Evolutionary conservation across 2,329 filamentous ascomycete genomes (phyloP).

Genomic region (Coleophoma crateriformis): DNA sequence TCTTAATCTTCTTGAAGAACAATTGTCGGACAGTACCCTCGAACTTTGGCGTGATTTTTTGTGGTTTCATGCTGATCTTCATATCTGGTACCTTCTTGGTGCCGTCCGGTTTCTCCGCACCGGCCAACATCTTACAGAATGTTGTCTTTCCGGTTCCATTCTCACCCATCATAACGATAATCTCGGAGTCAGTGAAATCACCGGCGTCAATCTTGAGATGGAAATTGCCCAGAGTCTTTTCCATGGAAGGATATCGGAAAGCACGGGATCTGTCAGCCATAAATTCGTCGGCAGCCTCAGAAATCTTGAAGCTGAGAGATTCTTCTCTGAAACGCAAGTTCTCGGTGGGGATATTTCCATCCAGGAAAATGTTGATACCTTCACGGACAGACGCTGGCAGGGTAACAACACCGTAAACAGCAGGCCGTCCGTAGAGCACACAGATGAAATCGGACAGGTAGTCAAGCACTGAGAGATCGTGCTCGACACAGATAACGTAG

Average conservation of each 20-base stretch:
- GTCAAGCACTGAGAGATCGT: constrained; percentile 97
- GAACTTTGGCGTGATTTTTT: constrained; percentile 98
- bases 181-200: constrained; percentile 94
- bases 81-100: constrained; percentile 77
- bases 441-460: constrained; percentile 99
- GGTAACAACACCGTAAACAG: constrained; percentile 96
- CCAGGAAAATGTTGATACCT: constrained; percentile 99
- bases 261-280: constrained; percentile 76
- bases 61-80: constrained; percentile 99
- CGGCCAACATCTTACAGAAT: constrained; percentile 94
- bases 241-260: constrained; percentile 85
- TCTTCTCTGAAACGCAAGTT: constrained; percentile 98
- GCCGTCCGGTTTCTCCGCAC: constrained; percentile 85
- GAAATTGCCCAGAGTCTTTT: constrained; percentile 89
- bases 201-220: constrained; percentile 76
- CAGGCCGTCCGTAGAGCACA: constrained; percentile 91
- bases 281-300: constrained; percentile 85
- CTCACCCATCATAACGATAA: constrained; percentile 99
- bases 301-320: constrained; percentile 90
- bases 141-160: constrained; percentile 99
- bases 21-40: constrained; percentile 93
- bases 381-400: constrained; percentile 93
- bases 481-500: constrained; percentile 98
- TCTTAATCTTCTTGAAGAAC: constrained; percentile 99
- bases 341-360: constrained; percentile 96